Conservation (phyloP, 345 rosid species). For the Trapa incisa region DNA sequence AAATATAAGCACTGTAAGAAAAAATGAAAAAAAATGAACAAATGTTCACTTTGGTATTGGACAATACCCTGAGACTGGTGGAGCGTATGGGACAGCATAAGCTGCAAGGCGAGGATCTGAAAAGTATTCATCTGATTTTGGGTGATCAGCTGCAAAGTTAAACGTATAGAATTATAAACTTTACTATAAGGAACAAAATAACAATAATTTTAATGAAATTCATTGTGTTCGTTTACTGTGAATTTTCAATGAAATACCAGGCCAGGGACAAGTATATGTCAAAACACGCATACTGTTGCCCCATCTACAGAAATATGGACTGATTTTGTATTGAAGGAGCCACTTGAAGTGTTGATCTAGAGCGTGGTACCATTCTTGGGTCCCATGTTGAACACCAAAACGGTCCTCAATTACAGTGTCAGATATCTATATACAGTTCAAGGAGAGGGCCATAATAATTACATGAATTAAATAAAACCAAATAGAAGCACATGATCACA, state of each 20-base stretch:
- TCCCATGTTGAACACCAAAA: slow-evolving; percentile 80
- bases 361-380: slow-evolving; percentile 65
- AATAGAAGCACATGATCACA: neutral
- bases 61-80: slow-evolving; percentile 49
- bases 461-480: neutral
- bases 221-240: neutral
- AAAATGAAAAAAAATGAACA: neutral
- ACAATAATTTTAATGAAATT: neutral
- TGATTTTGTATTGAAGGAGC: slow-evolving; percentile 87
- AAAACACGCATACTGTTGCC: slow-evolving; percentile 91
- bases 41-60: slow-evolving; percentile 12
- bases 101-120: slow-evolving; percentile 89
- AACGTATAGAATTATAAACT: neutral
- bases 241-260: slow-evolving; percentile 35
- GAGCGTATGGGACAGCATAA: slow-evolving; percentile 77
- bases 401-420: slow-evolving; percentile 97
- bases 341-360: slow-evolving; percentile 80
- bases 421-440: slow-evolving; percentile 47
- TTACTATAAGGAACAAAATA: neutral
- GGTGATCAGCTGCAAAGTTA: slow-evolving; percentile 62
- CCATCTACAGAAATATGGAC: slow-evolving; percentile 95
- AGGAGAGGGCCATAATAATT: slow-evolving; percentile 7
- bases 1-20: neutral
- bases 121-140: slow-evolving; percentile 73
- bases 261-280: slow-evolving; percentile 95